These are phyloP conservation scores for Penicillium sp. DNA, from an alignment of 2,329 filamentous ascomycete species.

Conservation along the genomic window DNA sequence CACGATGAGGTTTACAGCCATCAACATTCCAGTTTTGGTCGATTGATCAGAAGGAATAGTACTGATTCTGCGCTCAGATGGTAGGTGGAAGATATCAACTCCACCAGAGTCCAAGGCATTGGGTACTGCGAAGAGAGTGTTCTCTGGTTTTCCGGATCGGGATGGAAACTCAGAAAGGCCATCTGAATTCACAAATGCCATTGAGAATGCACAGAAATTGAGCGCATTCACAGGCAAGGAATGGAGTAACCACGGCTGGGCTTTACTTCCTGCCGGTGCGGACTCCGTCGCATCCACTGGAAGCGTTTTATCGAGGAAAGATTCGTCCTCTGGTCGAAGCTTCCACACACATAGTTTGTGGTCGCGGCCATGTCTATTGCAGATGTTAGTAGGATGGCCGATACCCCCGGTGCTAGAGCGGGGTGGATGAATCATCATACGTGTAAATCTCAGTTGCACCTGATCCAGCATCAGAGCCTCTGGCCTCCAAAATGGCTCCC, in stretches of 20 bases:
- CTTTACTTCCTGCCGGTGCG: slow-evolving; percentile 49
- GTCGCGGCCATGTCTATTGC: slow-evolving; percentile 78
- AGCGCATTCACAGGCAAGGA: slow-evolving; percentile 84
- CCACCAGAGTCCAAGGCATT: slow-evolving; percentile 72
- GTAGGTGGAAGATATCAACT: slow-evolving; percentile 81
- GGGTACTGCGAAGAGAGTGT: slow-evolving; percentile 73
- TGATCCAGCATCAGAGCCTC: slow-evolving; percentile 55
- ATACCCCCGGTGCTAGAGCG: not conserved
- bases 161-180: slow-evolving; percentile 12
- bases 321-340: slow-evolving; percentile 61
- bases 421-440: slow-evolving; percentile 53
- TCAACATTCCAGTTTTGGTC: slow-evolving; percentile 69
- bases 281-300: slow-evolving; percentile 64
- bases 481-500: slow-evolving; percentile 71
- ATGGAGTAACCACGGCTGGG: slow-evolving; percentile 77
- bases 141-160: slow-evolving; percentile 25
- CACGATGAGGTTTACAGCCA: slow-evolving; percentile 70
- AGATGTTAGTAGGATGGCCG: slow-evolving; percentile 12
- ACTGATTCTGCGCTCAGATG: slow-evolving; percentile 68
- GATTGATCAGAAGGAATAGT: slow-evolving; percentile 51
- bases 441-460: slow-evolving; percentile 71
- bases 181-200: slow-evolving; percentile 25
- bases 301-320: slow-evolving; percentile 61
- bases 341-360: slow-evolving; percentile 85
- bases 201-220: slow-evolving; percentile 76